Evolutionary conservation across 2,329 filamentous ascomycete species (phyloP).

Genomic region (Aspergillus viridinutans): DNA sequence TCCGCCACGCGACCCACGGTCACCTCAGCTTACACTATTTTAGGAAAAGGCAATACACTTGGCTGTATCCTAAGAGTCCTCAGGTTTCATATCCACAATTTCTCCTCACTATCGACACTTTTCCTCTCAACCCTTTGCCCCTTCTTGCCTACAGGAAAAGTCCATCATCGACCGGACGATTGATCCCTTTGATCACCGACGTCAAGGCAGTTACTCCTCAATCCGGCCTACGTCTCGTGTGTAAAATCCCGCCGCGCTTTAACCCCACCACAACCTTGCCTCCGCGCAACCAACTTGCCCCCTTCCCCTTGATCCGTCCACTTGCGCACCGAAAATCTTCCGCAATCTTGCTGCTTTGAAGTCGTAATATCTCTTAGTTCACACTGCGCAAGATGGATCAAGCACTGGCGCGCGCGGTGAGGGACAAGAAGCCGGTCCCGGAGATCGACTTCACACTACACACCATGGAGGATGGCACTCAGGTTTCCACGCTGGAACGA

Average conservation of each 20-base stretch:
- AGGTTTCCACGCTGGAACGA: conserved; percentile 91
- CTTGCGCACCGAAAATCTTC: too few species aligned
- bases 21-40: neutral
- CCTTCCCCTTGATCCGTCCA: conserved; percentile 3
- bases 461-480: conserved; percentile 93
- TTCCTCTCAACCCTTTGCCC: neutral
- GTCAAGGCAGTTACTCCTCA: neutral
- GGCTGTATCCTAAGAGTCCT: neutral
- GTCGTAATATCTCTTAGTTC: neutral
- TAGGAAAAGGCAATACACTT: neutral
- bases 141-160: neutral
- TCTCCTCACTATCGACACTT: neutral
- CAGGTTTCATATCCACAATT: neutral
- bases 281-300: conserved; percentile 7
- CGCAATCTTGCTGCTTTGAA: too few species aligned
- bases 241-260: conserved; percentile 15
- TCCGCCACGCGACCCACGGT: conserved; percentile 3
- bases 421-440: conserved; percentile 89
- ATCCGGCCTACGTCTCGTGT: conserved; percentile 2
- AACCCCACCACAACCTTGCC: conserved; percentile 19
- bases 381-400: conserved; percentile 36
- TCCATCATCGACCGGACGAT: neutral
- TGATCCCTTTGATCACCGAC: neutral
- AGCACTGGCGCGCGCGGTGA: conserved; percentile 76
- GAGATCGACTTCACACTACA: conserved; percentile 99